Evolutionary conservation across 2,329 filamentous ascomycete genomes (phyloP).

Genomic region (Fusarium lyarnte): DNA sequence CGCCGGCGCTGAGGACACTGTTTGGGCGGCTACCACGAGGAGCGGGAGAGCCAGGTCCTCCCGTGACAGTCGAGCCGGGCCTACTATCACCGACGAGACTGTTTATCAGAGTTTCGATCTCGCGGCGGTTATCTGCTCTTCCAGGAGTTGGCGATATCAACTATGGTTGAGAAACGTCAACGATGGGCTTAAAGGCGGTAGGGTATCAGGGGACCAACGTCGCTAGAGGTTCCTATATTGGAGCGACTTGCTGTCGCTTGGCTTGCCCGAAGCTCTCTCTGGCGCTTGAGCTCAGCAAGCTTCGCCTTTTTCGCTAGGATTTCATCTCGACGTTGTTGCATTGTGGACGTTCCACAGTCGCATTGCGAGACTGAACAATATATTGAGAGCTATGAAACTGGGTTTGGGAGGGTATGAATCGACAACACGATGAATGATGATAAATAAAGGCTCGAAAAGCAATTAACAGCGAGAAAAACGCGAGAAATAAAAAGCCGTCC

Average conservation of each 20-base stretch:
- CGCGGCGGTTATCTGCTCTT: conserved; percentile 74
- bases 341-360: conserved; percentile 57
- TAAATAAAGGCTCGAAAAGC: neutral
- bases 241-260: conserved; percentile 77
- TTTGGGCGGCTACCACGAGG: conserved; percentile 80
- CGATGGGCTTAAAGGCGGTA: conserved; percentile 23
- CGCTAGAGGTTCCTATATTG: conserved; percentile 73
- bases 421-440: neutral
- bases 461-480: neutral
- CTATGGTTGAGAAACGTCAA: conserved; percentile 37
- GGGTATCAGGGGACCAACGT: conserved; percentile 65
- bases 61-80: conserved; percentile 72
- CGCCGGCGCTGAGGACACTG: conserved; percentile 84
- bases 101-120: conserved; percentile 87
- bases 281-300: conserved; percentile 93
- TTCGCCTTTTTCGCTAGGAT: conserved; percentile 97
- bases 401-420: conserved; percentile 1
- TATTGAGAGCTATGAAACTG: conserved; percentile 34
- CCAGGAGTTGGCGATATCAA: conserved; percentile 75
- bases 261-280: conserved; percentile 83
- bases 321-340: conserved; percentile 91
- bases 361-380: conserved; percentile 55
- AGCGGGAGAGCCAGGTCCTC: conserved; percentile 71
- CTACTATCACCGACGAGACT: conserved; percentile 83
- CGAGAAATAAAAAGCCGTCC: neutral